These are phyloP conservation scores for Ensete ventricosum DNA, from an alignment of 176 grass and related monocot species.

Conservation along the genomic window DNA sequence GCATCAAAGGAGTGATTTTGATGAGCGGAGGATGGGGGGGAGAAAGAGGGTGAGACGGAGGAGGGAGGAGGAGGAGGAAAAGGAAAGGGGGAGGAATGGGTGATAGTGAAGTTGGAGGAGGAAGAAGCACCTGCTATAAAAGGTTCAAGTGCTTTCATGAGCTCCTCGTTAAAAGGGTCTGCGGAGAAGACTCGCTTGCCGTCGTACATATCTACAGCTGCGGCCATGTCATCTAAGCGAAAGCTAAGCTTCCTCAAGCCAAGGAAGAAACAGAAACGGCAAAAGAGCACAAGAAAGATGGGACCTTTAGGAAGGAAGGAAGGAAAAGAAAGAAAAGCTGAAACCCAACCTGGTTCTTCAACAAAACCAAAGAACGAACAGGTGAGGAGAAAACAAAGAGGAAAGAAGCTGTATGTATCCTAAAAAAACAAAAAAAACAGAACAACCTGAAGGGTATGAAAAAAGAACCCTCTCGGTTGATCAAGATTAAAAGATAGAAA, in stretches of 20 bases:
- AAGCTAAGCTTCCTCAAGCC: not conserved
- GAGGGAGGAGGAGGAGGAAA: constrained; percentile 1
- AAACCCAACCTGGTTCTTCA: constrained; percentile 16
- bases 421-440: no score
- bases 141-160: constrained; percentile 88
- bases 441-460: constrained; percentile 37
- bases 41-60: constrained; percentile 17
- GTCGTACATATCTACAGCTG: constrained; percentile 91
- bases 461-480: constrained; percentile 66
- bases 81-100: no score
- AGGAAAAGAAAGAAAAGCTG: not conserved
- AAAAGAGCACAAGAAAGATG: constrained; percentile 11
- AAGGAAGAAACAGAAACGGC: no score
- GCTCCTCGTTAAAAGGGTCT: constrained; percentile 58
- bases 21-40: constrained; percentile 19
- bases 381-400: constrained; percentile 1
- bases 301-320: constrained; percentile 3
- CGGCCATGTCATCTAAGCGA: constrained; percentile 54
- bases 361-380: constrained; percentile 28
- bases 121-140: constrained; percentile 53
- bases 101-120: not conserved
- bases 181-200: constrained; percentile 13
- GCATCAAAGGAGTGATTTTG: no score
- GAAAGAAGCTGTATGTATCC: not conserved
- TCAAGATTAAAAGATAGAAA: not conserved